Percentiles rank a stretch among this genome's conserved stretches.
These are phyloP conservation scores for Cryptococcus sp. DNA, from an alignment of 1,284 basidiomycete species.

Conservation along the genomic window DNA sequence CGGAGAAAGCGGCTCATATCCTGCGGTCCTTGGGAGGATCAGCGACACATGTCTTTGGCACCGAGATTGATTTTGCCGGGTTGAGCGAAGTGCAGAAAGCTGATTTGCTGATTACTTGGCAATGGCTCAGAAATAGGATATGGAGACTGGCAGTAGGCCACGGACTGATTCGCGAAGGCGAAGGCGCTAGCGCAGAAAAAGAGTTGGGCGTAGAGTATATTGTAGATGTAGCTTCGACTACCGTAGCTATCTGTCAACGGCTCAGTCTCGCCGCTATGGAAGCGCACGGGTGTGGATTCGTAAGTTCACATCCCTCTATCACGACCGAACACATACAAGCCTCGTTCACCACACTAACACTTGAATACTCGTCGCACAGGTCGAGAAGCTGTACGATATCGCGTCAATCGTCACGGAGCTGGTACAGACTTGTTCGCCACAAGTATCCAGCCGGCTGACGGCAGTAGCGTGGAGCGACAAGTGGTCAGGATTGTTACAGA, in stretches of 20 bases:
- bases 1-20: slow-evolving; percentile 7
- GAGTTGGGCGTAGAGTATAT: slow-evolving; percentile 28
- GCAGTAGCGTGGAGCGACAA: slow-evolving; percentile 2
- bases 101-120: slow-evolving; percentile 41
- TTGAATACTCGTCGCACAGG: slow-evolving; percentile 4
- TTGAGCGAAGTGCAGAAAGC: slow-evolving; percentile 32
- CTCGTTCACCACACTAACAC: neutral
- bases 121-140: slow-evolving; percentile 37
- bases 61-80: slow-evolving; percentile 10
- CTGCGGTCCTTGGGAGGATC: slow-evolving; percentile 18
- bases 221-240: slow-evolving; percentile 28
- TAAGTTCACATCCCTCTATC: slow-evolving; percentile 10
- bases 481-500: slow-evolving; percentile 8
- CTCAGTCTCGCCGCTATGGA: slow-evolving; percentile 27
- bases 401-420: slow-evolving; percentile 25
- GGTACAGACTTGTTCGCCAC: neutral
- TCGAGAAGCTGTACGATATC: slow-evolving; percentile 38
- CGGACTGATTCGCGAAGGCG: slow-evolving; percentile 20
- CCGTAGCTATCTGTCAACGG: slow-evolving; percentile 27
- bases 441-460: slow-evolving; percentile 1
- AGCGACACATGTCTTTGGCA: slow-evolving; percentile 25
- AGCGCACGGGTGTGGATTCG: slow-evolving; percentile 37
- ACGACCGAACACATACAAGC: too few relatives aligned
- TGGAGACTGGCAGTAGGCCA: slow-evolving; percentile 31
- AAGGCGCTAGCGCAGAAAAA: neutral